Evolutionary conservation across 2,329 filamentous ascomycete genomes (phyloP).

Genomic region (Karstenula rhodostoma): DNA sequence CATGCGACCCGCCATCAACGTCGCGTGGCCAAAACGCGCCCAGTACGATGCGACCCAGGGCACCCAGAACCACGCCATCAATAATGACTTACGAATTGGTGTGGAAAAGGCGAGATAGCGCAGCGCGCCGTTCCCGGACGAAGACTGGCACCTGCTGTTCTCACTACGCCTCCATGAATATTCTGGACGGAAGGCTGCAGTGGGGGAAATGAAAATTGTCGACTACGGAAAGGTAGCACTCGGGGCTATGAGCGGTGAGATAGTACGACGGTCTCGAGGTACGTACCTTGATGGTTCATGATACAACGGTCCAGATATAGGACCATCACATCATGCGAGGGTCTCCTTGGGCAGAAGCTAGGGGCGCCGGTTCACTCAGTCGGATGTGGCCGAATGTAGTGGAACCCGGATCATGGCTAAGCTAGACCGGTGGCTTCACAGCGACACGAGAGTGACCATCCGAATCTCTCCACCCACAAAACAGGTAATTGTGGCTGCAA

Average conservation of each 20-base stretch:
- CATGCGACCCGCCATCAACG: not conserved
- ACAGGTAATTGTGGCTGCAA: slow-evolving; percentile 26
- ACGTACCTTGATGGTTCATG: slow-evolving; percentile 27
- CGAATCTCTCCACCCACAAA: slow-evolving; percentile 18
- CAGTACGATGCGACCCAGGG: slow-evolving; percentile 17
- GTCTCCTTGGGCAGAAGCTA: slow-evolving; percentile 29
- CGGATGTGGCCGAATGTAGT: slow-evolving; percentile 35
- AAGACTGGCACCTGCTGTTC: slow-evolving; percentile 15
- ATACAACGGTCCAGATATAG: slow-evolving; percentile 25
- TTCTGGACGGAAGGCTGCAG: slow-evolving; percentile 6
- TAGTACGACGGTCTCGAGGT: slow-evolving; percentile 29
- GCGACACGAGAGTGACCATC: slow-evolving; percentile 19
- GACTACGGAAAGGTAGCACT: slow-evolving; percentile 23
- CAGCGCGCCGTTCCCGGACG: slow-evolving; percentile 1
- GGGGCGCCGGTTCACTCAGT: slow-evolving; percentile 23
- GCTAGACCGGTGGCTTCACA: slow-evolving; percentile 21
- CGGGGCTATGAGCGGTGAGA: slow-evolving; percentile 33
- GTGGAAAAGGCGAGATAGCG: slow-evolving; percentile 5
- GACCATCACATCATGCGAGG: slow-evolving; percentile 20
- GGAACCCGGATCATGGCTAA: slow-evolving; percentile 27
- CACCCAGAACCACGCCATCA: slow-evolving; percentile 15
- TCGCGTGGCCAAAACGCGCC: not conserved
- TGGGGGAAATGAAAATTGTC: slow-evolving; percentile 8
- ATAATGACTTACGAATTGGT: slow-evolving; percentile 9
- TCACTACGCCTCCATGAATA: slow-evolving; percentile 19